Conservation (phyloP, 2,329 filamentous ascomycete genomes). For the Cladophialophora chaetospira region DNA sequence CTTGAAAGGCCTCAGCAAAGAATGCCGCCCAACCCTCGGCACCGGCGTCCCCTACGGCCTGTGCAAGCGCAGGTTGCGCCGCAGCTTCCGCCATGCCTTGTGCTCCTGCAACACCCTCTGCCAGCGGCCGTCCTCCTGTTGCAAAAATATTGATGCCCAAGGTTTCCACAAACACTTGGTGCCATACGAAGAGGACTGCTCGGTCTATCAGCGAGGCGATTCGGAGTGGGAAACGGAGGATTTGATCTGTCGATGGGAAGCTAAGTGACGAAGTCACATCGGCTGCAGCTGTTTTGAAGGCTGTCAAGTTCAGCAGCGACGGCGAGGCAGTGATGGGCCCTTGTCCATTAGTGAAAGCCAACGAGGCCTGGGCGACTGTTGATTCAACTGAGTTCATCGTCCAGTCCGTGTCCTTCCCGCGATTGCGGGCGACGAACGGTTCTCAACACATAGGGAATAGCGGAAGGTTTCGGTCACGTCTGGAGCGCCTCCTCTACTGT, state of each 20-base stretch:
- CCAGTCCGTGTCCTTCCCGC: slow-evolving; percentile 21
- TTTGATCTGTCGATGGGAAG: slow-evolving; percentile 36
- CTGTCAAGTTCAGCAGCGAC: slow-evolving; percentile 14
- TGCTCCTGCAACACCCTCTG: slow-evolving; percentile 44
- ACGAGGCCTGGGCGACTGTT: slow-evolving; percentile 21
- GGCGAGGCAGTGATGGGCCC: slow-evolving; percentile 15
- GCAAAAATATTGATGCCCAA: slow-evolving; percentile 36
- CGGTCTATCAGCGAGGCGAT: slow-evolving; percentile 41
- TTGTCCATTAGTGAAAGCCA: slow-evolving; percentile 4
- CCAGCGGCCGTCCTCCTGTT: slow-evolving; percentile 33
- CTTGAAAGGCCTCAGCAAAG: slow-evolving; percentile 49
- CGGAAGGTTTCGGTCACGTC: background rate
- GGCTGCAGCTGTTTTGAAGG: slow-evolving; percentile 11
- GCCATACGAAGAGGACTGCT: slow-evolving; percentile 40
- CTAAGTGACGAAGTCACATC: slow-evolving; percentile 32
- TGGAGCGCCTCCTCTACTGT: background rate
- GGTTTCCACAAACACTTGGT: slow-evolving; percentile 35
- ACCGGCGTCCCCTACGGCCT: slow-evolving; percentile 39
- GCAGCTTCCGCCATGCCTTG: slow-evolving; percentile 42
- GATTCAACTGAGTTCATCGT: slow-evolving; percentile 29
- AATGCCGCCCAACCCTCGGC: slow-evolving; percentile 40
- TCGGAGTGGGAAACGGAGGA: slow-evolving; percentile 42
- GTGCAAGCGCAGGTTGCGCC: slow-evolving; percentile 38
- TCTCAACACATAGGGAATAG: slow-evolving; percentile 18
- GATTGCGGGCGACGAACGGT: slow-evolving; percentile 7